phyloP scores from a whole-genome alignment of 257 asterid genomes.

The Plantago elongata region DNA sequence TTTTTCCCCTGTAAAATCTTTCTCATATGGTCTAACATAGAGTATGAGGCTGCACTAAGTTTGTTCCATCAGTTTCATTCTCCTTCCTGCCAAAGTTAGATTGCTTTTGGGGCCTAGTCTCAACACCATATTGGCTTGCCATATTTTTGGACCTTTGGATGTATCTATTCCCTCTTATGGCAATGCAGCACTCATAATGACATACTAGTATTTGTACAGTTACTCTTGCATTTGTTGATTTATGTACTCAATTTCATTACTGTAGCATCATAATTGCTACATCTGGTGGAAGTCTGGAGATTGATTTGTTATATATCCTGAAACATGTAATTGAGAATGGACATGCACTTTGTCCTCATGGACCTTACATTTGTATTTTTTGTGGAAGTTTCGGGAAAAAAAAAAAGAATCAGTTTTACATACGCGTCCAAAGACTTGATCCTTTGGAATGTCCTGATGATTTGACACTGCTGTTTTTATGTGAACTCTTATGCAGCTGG shows the following conservation, averaged over 20 bases:
- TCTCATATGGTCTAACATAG: background rate
- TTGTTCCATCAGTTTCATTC: background rate
- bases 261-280: background rate
- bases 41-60: background rate
- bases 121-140: no score
- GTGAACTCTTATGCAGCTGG: slow-evolving; percentile 61
- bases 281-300: background rate
- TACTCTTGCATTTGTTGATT: no score
- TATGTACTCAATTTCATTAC: no score
- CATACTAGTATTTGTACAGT: no score
- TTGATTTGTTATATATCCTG: no score
- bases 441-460: slow-evolving; percentile 4
- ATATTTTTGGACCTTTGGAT: no score
- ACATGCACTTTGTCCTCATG: background rate
- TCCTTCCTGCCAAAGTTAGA: no score
- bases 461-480: slow-evolving; percentile 3
- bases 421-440: no score
- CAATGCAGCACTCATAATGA: no score
- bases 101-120: no score
- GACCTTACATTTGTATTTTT: background rate
- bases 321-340: background rate
- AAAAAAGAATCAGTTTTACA: background rate
- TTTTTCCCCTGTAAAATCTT: background rate
- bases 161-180: no score
- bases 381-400: background rate